Conservation (phyloP, 257 asterid species). For the Cynanchum wilfordii region DNA sequence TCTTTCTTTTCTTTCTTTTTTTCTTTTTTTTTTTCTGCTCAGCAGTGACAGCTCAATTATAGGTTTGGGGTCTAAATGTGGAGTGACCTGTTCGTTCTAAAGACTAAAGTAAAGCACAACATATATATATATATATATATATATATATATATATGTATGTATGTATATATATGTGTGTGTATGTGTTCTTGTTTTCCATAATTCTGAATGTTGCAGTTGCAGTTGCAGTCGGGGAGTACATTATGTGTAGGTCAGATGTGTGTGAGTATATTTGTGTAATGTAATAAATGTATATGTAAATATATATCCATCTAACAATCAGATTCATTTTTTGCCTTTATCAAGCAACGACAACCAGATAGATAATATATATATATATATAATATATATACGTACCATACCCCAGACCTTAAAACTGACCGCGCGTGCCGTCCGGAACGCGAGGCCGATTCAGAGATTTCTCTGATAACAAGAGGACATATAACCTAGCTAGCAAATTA, state of each 20-base stretch:
- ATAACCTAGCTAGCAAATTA: neutral
- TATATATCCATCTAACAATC: neutral
- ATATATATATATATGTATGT: neutral
- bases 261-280: neutral
- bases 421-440: slow-evolving; percentile 91
- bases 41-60: slow-evolving; percentile 31
- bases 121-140: neutral
- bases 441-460: slow-evolving; percentile 25
- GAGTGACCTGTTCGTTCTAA: neutral
- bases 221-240: neutral
- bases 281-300: too few relatives aligned
- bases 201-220: slow-evolving; percentile 12
- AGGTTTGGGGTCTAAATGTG: slow-evolving; percentile 19
- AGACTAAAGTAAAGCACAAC: neutral
- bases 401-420: slow-evolving; percentile 53
- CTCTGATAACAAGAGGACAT: slow-evolving; percentile 14
- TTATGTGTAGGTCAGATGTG: neutral
- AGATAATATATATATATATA: too few relatives aligned
- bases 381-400: slow-evolving; percentile 21
- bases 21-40: neutral
- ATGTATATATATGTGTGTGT: too few relatives aligned
- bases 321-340: slow-evolving; percentile 5
- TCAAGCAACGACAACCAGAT: slow-evolving; percentile 15
- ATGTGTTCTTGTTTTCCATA: neutral
- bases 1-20: too few relatives aligned